Conservation (phyloP, 2,329 filamentous ascomycete genomes). For the Cladosporium cucumerinum region DNA sequence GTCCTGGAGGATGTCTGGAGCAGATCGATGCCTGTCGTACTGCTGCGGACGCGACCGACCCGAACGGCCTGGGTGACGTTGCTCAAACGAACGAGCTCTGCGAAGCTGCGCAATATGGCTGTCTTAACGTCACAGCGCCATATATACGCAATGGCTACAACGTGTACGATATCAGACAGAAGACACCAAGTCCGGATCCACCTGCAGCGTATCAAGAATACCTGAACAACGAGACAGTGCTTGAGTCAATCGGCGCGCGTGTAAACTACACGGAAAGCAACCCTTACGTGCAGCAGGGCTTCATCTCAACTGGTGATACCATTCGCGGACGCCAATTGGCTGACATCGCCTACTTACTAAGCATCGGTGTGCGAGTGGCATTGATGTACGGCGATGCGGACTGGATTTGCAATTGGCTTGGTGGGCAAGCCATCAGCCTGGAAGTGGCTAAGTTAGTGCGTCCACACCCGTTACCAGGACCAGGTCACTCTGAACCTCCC, state of each 20-base stretch:
- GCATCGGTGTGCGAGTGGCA: constrained; percentile 54
- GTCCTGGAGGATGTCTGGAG: constrained; percentile 30
- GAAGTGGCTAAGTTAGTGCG: constrained; percentile 42
- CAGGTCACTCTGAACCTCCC: constrained; percentile 2
- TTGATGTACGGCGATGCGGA: constrained; percentile 66
- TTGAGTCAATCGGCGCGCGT: constrained; percentile 49
- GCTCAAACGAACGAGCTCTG: constrained; percentile 31
- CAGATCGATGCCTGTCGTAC: constrained; percentile 36
- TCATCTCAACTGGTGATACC: constrained; percentile 45
- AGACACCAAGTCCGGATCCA: constrained; percentile 54
- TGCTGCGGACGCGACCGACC: constrained; percentile 31
- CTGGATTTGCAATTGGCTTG: constrained; percentile 59
- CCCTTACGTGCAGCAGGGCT: constrained; percentile 40
- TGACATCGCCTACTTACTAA: constrained; percentile 43
- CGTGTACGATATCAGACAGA: constrained; percentile 54
- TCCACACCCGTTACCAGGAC: constrained; percentile 6
- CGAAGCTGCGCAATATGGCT: constrained; percentile 24
- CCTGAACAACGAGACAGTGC: constrained; percentile 46
- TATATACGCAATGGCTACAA: constrained; percentile 30
- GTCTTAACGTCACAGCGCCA: constrained; percentile 25
- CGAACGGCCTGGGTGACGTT: constrained; percentile 35
- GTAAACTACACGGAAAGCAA: constrained; percentile 49
- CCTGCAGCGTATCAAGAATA: constrained; percentile 49
- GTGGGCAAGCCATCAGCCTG: constrained; percentile 71
- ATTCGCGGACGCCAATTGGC: constrained; percentile 40